Conservation (phyloP, 2,329 filamentous ascomycete genomes). For the Botrytis pseudocinerea region DNA sequence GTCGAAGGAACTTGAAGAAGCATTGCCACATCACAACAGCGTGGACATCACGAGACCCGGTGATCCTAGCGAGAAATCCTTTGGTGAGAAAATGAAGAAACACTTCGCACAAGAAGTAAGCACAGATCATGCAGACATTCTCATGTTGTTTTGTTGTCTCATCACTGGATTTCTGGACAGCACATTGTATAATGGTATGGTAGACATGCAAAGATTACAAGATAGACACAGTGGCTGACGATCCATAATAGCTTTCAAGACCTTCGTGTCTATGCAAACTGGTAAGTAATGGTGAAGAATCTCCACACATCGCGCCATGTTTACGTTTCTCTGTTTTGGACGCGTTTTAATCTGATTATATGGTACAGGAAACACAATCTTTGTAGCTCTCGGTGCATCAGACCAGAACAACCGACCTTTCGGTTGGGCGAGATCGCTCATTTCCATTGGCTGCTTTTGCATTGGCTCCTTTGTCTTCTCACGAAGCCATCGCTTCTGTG, state of each 20-base stretch:
- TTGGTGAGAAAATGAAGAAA: constrained; percentile 7
- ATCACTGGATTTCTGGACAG: constrained; percentile 78
- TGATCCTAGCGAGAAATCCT: background rate
- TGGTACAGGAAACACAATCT: constrained; percentile 69
- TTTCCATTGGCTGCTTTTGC: constrained; percentile 70
- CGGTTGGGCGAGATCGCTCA: constrained; percentile 69
- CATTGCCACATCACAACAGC: constrained; percentile 9
- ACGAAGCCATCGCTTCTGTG: constrained; percentile 62
- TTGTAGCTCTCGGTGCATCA: constrained; percentile 70
- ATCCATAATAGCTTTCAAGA: constrained; percentile 23
- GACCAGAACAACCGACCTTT: constrained; percentile 51
- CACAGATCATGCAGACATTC: constrained; percentile 20
- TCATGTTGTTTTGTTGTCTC: constrained; percentile 67
- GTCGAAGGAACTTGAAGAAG: background rate
- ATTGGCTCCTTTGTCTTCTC: constrained; percentile 71
- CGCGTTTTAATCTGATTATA: background rate
- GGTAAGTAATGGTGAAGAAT: constrained; percentile 48
- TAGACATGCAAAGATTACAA: background rate
- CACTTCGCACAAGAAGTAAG: constrained; percentile 18
- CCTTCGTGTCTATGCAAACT: constrained; percentile 53
- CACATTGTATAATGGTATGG: constrained; percentile 44
- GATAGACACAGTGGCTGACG: background rate
- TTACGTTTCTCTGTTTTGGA: background rate
- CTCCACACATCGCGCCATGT: background rate
- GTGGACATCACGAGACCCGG: background rate